Base-by-base conservation (phyloP, 2,329 filamentous ascomycete genomes). In the Monosporascus sp. region DNA sequence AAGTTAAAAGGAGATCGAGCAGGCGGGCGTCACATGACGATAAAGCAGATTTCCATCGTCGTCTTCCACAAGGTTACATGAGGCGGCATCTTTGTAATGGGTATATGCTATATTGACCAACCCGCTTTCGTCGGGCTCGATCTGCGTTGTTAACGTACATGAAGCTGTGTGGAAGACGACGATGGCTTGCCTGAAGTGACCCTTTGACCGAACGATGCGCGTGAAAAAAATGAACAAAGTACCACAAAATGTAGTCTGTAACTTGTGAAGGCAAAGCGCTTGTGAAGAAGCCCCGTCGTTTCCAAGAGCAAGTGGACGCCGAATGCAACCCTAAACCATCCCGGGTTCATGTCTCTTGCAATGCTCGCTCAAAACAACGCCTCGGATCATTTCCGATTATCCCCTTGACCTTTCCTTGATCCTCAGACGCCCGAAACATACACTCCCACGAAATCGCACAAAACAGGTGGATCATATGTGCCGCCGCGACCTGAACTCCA, bases 141-240 rank as follows among this genome's bases (percentile, higher is more conserved):
- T 69, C 66, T 64, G 64, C 65, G 66, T 46, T 71, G 75, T 85
- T 86, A 86, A 85, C 82, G 77, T 86, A 86, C 83, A 86, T 82
- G 71, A 74, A 72, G 72, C 67, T 69, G 73, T 72, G 75, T 79
- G 77, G 81, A 86, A 83, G 82, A 85, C 81, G 82, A 85, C 83
- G 82, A 83, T 83, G 79, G 81, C 81, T 80, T 82, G 81, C 80
- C 80, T 82, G 78, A 76, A 73, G 72, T 77, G 71, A 74, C 69
- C 71, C 64, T 70, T 57, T 55, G 61, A 65, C 66, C 65, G 67
- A 65, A 64, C 58, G 55, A 70, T 70, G 67, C 64, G 62, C 49
- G 57, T 31, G 22, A 31, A 27, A 27, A 27, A 61, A 56, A 35
- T 48, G 50, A 54, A 57, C 49, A 54, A 53, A 56, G 54, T 57